Percentiles rank a stretch among this genome's conserved stretches.
phyloP scores from a whole-genome alignment of 352 stramenopile genomes.

The Globisporangium parvum region DNA sequence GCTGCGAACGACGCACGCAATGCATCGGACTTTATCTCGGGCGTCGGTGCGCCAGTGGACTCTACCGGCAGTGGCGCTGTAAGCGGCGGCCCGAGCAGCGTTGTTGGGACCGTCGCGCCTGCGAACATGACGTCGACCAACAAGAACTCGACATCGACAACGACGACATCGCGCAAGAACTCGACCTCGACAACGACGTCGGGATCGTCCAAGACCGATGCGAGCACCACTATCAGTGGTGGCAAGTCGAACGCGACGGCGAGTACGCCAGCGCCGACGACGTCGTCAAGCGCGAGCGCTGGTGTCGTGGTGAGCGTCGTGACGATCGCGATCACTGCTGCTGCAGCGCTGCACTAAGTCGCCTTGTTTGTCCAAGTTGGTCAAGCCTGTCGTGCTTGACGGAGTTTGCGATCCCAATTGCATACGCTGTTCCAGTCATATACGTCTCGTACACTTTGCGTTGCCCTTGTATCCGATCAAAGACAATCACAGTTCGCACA shows the following conservation, averaged over 20 bases:
- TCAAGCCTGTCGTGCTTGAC: neutral
- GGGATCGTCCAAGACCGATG: too few species aligned
- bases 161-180: conserved; percentile 5
- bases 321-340: conserved; percentile 20
- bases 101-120: conserved; percentile 3
- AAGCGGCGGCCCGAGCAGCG: conserved; percentile 7
- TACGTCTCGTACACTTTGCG: too few species aligned
- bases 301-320: conserved; percentile 16
- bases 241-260: conserved; percentile 13
- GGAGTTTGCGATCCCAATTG: neutral
- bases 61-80: conserved; percentile 8
- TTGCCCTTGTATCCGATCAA: neutral
- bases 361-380: too few species aligned
- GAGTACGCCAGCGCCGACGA: conserved; percentile 9
- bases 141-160: conserved; percentile 12
- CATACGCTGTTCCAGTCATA: neutral
- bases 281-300: conserved; percentile 1
- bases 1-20: conserved; percentile 1
- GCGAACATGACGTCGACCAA: conserved; percentile 1
- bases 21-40: conserved; percentile 10
- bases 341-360: conserved; percentile 6
- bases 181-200: conserved; percentile 3
- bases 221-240: conserved; percentile 3
- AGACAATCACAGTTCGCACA: too few species aligned
- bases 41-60: conserved; percentile 7